These are phyloP conservation scores for Phytophthora podocarpi DNA, from an alignment of 352 stramenopile genomes.

Conservation along the genomic window DNA sequence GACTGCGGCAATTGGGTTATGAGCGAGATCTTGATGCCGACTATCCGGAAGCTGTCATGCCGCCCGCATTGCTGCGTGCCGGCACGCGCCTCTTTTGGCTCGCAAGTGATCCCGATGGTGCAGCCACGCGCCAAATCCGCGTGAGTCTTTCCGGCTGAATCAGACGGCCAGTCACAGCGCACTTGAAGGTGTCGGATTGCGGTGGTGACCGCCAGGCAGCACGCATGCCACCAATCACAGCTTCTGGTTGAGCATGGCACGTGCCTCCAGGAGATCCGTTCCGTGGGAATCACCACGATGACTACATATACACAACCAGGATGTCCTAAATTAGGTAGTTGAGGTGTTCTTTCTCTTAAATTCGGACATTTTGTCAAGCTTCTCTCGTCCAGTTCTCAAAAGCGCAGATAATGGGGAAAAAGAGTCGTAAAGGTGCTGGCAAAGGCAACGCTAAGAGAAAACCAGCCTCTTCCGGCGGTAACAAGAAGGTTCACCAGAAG, in stretches of 20 bases:
- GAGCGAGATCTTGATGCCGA: neutral
- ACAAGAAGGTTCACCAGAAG: constrained; percentile 32
- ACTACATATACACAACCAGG: too few species aligned
- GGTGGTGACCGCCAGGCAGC: constrained; percentile 14
- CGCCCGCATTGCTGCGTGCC: neutral
- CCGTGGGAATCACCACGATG: constrained; percentile 26
- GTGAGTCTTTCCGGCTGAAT: neutral
- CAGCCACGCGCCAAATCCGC: constrained; percentile 32
- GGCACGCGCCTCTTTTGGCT: constrained; percentile 19
- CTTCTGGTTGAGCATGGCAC: constrained; percentile 24
- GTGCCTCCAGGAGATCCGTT: constrained; percentile 4
- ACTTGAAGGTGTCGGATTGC: neutral
- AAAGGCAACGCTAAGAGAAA: constrained; percentile 31
- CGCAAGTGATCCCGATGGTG: constrained; percentile 28
- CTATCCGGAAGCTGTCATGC: constrained; percentile 11
- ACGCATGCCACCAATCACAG: constrained; percentile 27
- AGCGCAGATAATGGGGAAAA: constrained; percentile 31
- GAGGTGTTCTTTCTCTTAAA: too few species aligned
- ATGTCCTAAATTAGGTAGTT: too few species aligned
- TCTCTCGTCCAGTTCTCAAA: constrained; percentile 19
- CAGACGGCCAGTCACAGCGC: constrained; percentile 10
- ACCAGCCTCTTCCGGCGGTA: constrained; percentile 4
- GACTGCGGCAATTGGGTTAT: constrained; percentile 19
- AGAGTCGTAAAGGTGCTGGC: constrained; percentile 9
- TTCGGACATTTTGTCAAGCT: too few species aligned